Evolutionary conservation across 2,329 filamentous ascomycete species (phyloP), one percentile per base, ranked within the genome.

Genomic region (Hypoxylon sp.): DNA sequence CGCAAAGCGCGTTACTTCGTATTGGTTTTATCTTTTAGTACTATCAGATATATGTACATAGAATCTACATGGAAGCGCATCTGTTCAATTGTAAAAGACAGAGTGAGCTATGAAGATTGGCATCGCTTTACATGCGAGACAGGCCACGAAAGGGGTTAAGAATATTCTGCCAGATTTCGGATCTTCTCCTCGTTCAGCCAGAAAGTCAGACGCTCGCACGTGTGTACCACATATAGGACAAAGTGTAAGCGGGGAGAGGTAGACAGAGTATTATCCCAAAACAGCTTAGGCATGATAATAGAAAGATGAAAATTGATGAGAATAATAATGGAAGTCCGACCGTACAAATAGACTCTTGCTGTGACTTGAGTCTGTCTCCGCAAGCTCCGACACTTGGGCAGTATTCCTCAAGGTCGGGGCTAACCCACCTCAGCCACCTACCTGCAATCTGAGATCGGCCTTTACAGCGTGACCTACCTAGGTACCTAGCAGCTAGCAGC

Each of bases 341-440:
- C 19, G 59, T 62, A n/a, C 17, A 19, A 54, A 56, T 59, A 59
- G 47, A 6, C 10, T 51, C 52, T 19, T 19, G 37, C 6, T 19
- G 37, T 41, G 7, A 8, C 32, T 13, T 20, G 10, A 41, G n/a
- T 20, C 7, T 34, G 32, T 34, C 37, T 41, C 37, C 37, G 55
- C 52, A 56, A 50, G 55, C 44, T 52, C 58, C 26, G 51, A 63
- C 47, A 48, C 44, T 52, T 54, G 20, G 51, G 59, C 47, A 48
- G 48, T 41, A 63, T 52, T 55, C 37, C 32, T 51, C 17, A 52
- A 55, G 54, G 58, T 51, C 56, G 17, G 37, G 37, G 37, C 37
- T 56, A 55, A 61, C 56, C 64, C 56, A 60, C 64, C 51, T 61
- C 37, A 60, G 52, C 56, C 56, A 61, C 52, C 53, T 22, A 39